Base-by-base conservation (phyloP, 768 basidiomycete species). In the Boletus speciosus region DNA sequence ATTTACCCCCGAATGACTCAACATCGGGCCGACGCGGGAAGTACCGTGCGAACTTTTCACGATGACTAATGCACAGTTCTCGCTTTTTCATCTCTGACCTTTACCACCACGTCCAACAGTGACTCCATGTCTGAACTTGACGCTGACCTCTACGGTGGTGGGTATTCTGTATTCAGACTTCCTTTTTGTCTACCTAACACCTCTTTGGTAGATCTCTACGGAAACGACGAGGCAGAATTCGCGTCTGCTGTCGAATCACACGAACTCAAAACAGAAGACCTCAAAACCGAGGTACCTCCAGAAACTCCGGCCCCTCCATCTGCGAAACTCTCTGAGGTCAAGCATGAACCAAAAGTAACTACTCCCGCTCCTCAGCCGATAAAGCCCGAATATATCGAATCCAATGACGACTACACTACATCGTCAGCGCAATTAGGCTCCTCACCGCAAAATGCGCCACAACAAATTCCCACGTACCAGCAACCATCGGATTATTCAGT, bases 91-190 rank as follows among this genome's bases (percentile, higher is more conserved):
- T 68, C 61, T 59, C 63, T 68, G 58, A 70, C 74, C 68, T 71
- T 68, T 55, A 72, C 68, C 68, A 74, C 68, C 58, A 70, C 60
- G 40, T 55, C 51, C 55, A 51, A 51, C 52, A 15, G 27, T 29
- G 21, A 49, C 53, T 44, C 38, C 51, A 88, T 88, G 88, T 84
- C 86, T 58, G 88, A 90, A 75, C 85, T 90, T 71, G 89, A 93
- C 71, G 88, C 88, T 73, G 92, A 93, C 71, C 80, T 93, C 49
- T 94, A 94, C 65, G 90, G 90, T 65, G 92, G 92, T 90, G 67
- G 52, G 84, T 23, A 1, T 46, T 14, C 21, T 7, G 1, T 11
- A 23, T 39, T 4, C 5, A 7, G 1, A 2, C 6, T 10, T 10
- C 5, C 8, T 4, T 1, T 38, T 2, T 2, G 5, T 7, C 1